Evolutionary conservation across 495 filamentous ascomycete genomes (phyloP).

Genomic region (Trichoderma virens): DNA sequence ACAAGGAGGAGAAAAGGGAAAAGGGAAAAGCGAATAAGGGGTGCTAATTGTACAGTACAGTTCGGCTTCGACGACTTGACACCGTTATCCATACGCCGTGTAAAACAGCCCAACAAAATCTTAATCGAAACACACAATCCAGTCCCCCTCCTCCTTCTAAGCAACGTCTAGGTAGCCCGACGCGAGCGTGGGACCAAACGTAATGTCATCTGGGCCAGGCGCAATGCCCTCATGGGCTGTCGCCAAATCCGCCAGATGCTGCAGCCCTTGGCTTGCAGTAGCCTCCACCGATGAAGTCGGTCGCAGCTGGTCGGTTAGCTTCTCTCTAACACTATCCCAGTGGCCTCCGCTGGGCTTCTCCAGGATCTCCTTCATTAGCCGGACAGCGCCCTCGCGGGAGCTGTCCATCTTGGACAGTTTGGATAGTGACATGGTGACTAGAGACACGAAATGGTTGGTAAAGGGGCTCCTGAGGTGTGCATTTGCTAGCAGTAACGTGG

Average conservation of each 20-base stretch:
- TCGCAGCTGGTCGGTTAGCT: slow-evolving; percentile 34
- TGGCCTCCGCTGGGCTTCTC: slow-evolving; percentile 16
- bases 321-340: slow-evolving; percentile 40
- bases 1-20: no score
- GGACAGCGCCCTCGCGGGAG: slow-evolving; percentile 26
- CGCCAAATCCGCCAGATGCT: slow-evolving; percentile 60
- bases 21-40: no score
- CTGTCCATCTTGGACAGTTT: slow-evolving; percentile 45
- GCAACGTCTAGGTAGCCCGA: slow-evolving; percentile 26
- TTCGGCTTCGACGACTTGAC: no score
- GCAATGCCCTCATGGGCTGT: slow-evolving; percentile 24
- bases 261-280: slow-evolving; percentile 38
- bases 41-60: no score
- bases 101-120: no score
- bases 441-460: slow-evolving; percentile 63
- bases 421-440: slow-evolving; percentile 60
- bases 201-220: slow-evolving; percentile 19
- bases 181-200: slow-evolving; percentile 23
- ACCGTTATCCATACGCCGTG: no score
- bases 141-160: not conserved
- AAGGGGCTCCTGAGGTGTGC: slow-evolving; percentile 54
- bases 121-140: no score
- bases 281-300: slow-evolving; percentile 23
- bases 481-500: slow-evolving; percentile 46
- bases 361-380: slow-evolving; percentile 26